Evolutionary conservation across 805 yeast genomes (phyloP).

Genomic region (Peterozyma xylosa): DNA sequence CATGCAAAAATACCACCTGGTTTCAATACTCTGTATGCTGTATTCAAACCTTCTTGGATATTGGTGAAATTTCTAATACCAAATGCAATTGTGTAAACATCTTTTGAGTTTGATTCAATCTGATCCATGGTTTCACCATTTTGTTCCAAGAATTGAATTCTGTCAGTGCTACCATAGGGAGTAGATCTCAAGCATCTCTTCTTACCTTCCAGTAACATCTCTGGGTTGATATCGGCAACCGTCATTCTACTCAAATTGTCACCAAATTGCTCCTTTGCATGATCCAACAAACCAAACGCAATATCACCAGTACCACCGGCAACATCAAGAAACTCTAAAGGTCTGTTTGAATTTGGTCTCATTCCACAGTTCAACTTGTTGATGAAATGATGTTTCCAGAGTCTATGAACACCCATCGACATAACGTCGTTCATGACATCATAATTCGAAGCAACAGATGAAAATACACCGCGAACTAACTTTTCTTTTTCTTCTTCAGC

Average conservation of each 20-base stretch:
- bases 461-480: constrained; percentile 79
- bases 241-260: constrained; percentile 79
- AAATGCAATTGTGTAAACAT: constrained; percentile 92
- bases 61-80: constrained; percentile 96
- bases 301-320: constrained; percentile 99
- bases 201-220: constrained; percentile 92
- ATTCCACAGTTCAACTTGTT: constrained; percentile 85
- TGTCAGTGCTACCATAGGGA: constrained; percentile 56
- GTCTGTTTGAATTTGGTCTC: constrained; percentile 72
- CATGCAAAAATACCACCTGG: constrained; percentile 99
- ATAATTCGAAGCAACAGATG: constrained; percentile 89
- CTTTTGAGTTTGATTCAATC: constrained; percentile 82
- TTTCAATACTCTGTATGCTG: constrained; percentile 93
- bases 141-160: constrained; percentile 80
- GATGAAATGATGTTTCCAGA: constrained; percentile 92
- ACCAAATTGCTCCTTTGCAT: constrained; percentile 71
- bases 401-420: constrained; percentile 91
- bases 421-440: constrained; percentile 98
- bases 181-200: constrained; percentile 52
- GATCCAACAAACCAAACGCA: constrained; percentile 90
- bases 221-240: constrained; percentile 90
- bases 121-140: constrained; percentile 87
- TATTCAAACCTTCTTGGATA: constrained; percentile 84
- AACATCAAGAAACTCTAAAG: constrained; percentile 85
- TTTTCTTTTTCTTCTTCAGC: constrained; percentile 74